Percentiles rank a stretch among this genome's conserved stretches.
Conservation (phyloP, 73 alveolate species). For the Halteria grandinella region DNA sequence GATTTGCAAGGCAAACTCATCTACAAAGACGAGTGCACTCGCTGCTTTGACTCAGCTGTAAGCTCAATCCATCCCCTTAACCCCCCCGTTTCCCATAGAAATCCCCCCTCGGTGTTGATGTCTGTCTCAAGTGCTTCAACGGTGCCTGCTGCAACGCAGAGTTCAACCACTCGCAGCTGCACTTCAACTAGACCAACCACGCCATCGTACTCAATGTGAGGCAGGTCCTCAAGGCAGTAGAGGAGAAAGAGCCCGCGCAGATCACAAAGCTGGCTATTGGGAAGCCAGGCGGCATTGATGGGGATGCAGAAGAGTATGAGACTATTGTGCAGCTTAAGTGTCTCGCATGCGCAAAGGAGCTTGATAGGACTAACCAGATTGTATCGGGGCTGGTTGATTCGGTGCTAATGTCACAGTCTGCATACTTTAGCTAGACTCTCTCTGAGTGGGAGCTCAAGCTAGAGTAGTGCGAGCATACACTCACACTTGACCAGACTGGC, state of each 20-base stretch:
- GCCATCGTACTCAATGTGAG: slow-evolving; percentile 88
- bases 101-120: slow-evolving; percentile 88
- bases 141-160: slow-evolving; percentile 85
- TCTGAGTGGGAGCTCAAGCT: slow-evolving; percentile 96
- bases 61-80: not conserved
- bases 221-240: slow-evolving; percentile 72
- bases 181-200: slow-evolving; percentile 75
- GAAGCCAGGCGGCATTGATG: slow-evolving; percentile 93
- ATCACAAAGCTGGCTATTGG: slow-evolving; percentile 96
- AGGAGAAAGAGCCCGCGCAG: slow-evolving; percentile 73
- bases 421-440: slow-evolving; percentile 83
- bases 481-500: slow-evolving; percentile 84
- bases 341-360: slow-evolving; percentile 76
- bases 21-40: slow-evolving; percentile 89
- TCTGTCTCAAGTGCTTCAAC: slow-evolving; percentile 94
- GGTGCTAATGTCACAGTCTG: slow-evolving; percentile 86
- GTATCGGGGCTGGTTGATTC: slow-evolving; percentile 81
- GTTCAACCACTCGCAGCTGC: slow-evolving; percentile 81
- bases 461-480: slow-evolving; percentile 95
- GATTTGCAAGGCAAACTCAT: slow-evolving; percentile 58
- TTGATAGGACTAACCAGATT: slow-evolving; percentile 62
- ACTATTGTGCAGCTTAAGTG: slow-evolving; percentile 73
- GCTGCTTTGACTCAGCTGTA: slow-evolving; percentile 77
- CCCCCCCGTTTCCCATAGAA: too few relatives aligned
- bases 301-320: slow-evolving; percentile 85